Conservation (phyloP, 2,329 filamentous ascomycete genomes). For the Fusarium sp. region DNA sequence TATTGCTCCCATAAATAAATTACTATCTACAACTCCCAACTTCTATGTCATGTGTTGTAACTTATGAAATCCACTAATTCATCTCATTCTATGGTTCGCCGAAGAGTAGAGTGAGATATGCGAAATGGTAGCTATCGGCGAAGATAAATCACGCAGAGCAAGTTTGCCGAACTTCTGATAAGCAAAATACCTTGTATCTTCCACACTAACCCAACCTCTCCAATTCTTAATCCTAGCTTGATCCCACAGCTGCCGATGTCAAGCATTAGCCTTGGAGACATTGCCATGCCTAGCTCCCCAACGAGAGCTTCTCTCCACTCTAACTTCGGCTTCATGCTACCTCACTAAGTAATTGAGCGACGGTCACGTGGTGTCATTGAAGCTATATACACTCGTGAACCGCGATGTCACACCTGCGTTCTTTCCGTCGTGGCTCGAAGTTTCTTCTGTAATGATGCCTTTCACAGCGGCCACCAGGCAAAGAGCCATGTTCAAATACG, state of each 20-base stretch:
- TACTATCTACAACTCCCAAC: rapidly evolving
- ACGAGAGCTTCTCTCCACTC: neutral
- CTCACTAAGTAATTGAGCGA: constrained; percentile 29
- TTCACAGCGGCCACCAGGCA: neutral
- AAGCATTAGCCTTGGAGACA: constrained; percentile 9
- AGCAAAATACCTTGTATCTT: neutral
- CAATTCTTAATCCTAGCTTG: neutral
- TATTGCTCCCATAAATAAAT: constrained; percentile 6
- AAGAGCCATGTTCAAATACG: constrained; percentile 21
- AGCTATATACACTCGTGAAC: constrained; percentile 23
- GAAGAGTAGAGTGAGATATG: neutral
- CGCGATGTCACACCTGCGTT: neutral
- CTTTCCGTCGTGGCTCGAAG: neutral
- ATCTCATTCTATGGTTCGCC: neutral
- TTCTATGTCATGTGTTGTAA: neutral
- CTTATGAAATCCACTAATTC: neutral
- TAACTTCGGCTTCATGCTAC: constrained; percentile 22
- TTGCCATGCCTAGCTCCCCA: neutral
- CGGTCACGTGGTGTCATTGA: constrained; percentile 27
- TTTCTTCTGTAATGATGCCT: neutral
- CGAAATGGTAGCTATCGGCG: neutral
- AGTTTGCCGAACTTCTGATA: constrained; percentile 11
- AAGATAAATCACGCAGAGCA: neutral
- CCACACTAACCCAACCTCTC: neutral
- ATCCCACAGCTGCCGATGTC: neutral